Evolutionary conservation across 164 flowering plant genomes (phyloP), one percentile per base, ranked within the genome.

Genomic region (Vitis rotundifolia): DNA sequence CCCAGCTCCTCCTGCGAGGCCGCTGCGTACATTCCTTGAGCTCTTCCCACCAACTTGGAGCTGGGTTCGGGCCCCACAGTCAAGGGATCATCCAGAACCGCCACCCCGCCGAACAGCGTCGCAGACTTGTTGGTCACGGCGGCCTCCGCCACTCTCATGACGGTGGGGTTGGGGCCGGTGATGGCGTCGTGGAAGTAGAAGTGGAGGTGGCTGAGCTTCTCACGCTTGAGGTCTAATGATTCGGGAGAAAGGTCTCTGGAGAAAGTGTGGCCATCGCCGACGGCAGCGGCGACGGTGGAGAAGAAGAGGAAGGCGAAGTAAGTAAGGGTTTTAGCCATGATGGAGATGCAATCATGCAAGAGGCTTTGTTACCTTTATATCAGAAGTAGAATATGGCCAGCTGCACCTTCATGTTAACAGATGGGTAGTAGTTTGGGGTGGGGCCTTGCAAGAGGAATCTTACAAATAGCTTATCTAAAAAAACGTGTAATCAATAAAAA

Each of bases 101-200:
- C 16, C 58, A 72, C 69, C 13, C 49, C 28, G 7, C 84, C 84
- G 44, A 80, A 80, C 3, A 9, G 26, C 0, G 67, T 37, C 0
- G 62, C 0, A 1, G 78, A 71, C 1, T 11, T 48, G 61, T 64
- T 64, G 13, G 76, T 72, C 11, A n/a, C 15, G 8, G 72, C 50
- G 1, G 75, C 64, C 11, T 26, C 28, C 7, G 75, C 80, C 0
- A 77, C 68, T 11, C 26, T 22, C 3, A 71, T 18, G 9, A 64
- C 75, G 1, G 78, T 78, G 12, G 62, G 70, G 49, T 74, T 71
- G 3, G 15, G 61, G 3, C 72, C 78, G 49, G 51, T 59, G 9
- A 74, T 15, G n/a, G 75, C 26, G 73, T 78, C 81, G 61, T 78
- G 81, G 67, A 71, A 78, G 72, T 67, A 78, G 75, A 78, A 78